Evolutionary conservation across 2,329 filamentous ascomycete genomes (phyloP).

Genomic region (Colletotrichum zoysiae): DNA sequence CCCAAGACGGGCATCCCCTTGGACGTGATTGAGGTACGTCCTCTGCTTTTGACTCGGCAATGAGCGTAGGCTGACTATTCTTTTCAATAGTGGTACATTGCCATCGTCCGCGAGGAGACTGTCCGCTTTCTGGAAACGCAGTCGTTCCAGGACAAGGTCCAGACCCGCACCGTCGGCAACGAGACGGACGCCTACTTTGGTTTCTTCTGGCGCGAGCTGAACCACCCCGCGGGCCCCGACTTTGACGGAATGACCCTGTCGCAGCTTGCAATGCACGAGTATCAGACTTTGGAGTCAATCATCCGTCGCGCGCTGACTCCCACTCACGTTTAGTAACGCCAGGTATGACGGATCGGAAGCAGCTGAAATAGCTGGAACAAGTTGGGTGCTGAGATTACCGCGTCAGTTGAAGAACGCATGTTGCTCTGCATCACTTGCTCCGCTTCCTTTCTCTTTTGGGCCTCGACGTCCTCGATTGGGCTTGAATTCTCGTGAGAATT

Average conservation of each 20-base stretch:
- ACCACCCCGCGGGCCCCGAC: constrained; percentile 53
- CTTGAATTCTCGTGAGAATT: not conserved
- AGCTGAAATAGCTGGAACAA: not conserved
- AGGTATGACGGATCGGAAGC: constrained; percentile 3
- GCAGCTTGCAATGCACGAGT: constrained; percentile 60
- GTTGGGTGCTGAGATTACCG: constrained; percentile 6
- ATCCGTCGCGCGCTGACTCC: constrained; percentile 56
- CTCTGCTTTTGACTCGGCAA: not conserved
- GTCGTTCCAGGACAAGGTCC: constrained; percentile 56
- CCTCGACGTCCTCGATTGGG: not conserved
- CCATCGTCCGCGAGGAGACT: constrained; percentile 66
- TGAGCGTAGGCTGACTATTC: constrained; percentile 38
- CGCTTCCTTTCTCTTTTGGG: not conserved
- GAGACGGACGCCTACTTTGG: constrained; percentile 63
- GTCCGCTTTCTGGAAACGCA: constrained; percentile 55
- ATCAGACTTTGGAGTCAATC: constrained; percentile 62
- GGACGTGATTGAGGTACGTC: constrained; percentile 68
- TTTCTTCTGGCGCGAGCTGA: constrained; percentile 64
- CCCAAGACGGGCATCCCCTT: constrained; percentile 61
- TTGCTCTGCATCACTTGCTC: not conserved
- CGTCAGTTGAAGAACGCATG: constrained; percentile 1
- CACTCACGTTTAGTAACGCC: constrained; percentile 19
- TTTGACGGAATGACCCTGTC: constrained; percentile 65
- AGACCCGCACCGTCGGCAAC: constrained; percentile 50
- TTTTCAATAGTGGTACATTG: constrained; percentile 66